A percentile compares a stretch with the other conserved stretches of the same genome.
phyloP scores from a whole-genome alignment of 345 rosid genomes.

The Eucalyptus pumila region DNA sequence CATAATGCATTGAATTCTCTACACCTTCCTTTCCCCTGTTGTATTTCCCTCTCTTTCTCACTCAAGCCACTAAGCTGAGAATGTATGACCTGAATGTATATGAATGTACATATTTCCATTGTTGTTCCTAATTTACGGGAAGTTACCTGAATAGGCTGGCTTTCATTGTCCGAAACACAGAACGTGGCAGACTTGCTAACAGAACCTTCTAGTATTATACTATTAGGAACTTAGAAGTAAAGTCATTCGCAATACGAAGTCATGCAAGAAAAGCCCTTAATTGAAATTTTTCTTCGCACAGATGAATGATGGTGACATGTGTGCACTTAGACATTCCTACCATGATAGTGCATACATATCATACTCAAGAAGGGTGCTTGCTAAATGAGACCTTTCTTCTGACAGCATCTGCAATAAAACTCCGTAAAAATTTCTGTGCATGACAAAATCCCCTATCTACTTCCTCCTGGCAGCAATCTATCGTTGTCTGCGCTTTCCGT shows the following conservation, averaged over 20 bases:
- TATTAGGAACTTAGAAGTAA: no score
- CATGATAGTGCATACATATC: background rate
- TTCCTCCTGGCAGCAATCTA: background rate
- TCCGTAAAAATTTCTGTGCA: background rate
- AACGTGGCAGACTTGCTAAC: background rate
- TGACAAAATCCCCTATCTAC: background rate
- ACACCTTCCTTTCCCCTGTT: background rate
- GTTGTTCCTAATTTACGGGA: background rate
- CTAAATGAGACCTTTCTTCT: background rate
- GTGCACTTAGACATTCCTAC: background rate
- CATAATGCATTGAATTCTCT: background rate
- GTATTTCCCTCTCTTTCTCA: background rate
- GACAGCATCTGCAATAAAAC: background rate
- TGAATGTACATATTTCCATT: background rate
- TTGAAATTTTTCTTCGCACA: background rate
- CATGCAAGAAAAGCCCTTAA: background rate
- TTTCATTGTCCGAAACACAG: background rate
- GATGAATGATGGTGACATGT: background rate
- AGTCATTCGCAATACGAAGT: background rate
- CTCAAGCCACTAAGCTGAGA: background rate
- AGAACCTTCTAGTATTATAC: background rate
- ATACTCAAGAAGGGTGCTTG: background rate
- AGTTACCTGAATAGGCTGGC: background rate
- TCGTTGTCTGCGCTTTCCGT: background rate
- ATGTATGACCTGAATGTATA: background rate